phyloP scores from a whole-genome alignment of 345 rosid genomes.

The Salix suchowensis region DNA sequence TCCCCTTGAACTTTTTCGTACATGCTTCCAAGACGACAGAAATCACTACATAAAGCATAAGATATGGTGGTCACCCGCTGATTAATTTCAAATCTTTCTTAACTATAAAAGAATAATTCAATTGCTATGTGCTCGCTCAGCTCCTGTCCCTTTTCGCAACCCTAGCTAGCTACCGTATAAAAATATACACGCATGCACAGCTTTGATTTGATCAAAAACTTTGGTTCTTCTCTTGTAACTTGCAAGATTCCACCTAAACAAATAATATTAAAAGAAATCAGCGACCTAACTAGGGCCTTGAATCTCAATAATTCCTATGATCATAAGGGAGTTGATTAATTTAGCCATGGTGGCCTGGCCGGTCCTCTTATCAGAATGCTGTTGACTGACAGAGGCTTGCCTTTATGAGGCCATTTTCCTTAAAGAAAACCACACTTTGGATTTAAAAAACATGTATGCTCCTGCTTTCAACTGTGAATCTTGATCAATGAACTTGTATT shows the following conservation, averaged over 20 bases:
- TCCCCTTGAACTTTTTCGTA: too few relatives aligned
- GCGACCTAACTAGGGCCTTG: background rate
- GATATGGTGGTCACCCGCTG: too few relatives aligned
- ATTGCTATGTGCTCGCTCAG: too few relatives aligned
- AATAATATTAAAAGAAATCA: background rate
- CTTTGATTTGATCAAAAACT: conserved; percentile 23
- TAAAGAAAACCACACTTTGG: too few relatives aligned
- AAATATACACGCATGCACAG: conserved; percentile 8
- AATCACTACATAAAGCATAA: too few relatives aligned
- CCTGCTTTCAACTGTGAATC: too few relatives aligned
- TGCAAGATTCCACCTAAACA: conserved; percentile 21
- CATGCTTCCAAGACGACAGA: too few relatives aligned
- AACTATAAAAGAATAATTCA: too few relatives aligned
- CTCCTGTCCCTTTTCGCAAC: background rate
- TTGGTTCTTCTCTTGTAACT: conserved; percentile 34
- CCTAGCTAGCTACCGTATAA: background rate
- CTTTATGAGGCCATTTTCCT: background rate
- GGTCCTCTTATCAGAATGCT: background rate
- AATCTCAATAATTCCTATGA: background rate
- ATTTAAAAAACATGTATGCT: too few relatives aligned
- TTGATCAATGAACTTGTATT: too few relatives aligned
- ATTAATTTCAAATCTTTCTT: too few relatives aligned
- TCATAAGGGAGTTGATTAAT: background rate
- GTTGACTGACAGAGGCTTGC: background rate
- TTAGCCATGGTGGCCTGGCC: background rate